phyloP scores from a whole-genome alignment of 2,329 filamentous ascomycete species.

The Canariomyces notabilis region DNA sequence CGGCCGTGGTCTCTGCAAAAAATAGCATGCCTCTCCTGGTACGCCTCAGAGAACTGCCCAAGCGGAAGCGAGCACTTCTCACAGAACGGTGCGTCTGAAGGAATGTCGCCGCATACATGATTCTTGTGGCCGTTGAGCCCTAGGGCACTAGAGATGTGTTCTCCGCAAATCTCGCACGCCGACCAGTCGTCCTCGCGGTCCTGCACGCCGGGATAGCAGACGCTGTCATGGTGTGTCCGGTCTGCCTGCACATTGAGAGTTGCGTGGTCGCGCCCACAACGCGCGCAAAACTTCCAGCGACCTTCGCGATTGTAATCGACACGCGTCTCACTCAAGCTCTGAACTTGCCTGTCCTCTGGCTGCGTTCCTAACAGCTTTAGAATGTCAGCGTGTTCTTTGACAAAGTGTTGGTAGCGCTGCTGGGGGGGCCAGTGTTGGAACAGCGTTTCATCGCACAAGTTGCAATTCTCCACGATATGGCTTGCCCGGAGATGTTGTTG shows the following conservation, averaged over 20 bases:
- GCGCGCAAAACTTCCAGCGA: slow-evolving; percentile 17
- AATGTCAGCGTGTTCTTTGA: slow-evolving; percentile 26
- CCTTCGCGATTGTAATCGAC: slow-evolving; percentile 12
- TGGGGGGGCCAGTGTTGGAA: slow-evolving; percentile 28
- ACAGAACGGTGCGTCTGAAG: slow-evolving; percentile 10
- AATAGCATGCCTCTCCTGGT: slow-evolving; percentile 9
- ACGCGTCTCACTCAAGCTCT: not conserved
- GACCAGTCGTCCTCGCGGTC: slow-evolving; percentile 7
- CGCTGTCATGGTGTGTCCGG: slow-evolving; percentile 18
- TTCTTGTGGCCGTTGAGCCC: not conserved
- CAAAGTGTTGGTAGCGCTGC: slow-evolving; percentile 29
- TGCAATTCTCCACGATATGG: slow-evolving; percentile 34
- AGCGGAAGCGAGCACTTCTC: slow-evolving; percentile 11
- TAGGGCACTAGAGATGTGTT: not conserved
- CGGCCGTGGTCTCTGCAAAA: slow-evolving; percentile 11
- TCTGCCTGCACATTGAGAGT: slow-evolving; percentile 9
- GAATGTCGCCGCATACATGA: not conserved
- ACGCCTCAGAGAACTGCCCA: slow-evolving; percentile 4
- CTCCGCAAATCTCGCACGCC: slow-evolving; percentile 13
- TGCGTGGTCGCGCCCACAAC: slow-evolving; percentile 21
- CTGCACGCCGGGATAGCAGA: slow-evolving; percentile 18
- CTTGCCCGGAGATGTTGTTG: slow-evolving; percentile 32
- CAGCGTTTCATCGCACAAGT: slow-evolving; percentile 33
- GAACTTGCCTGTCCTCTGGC: not conserved
- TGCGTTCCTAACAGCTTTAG: not conserved